Percentiles rank a stretch among this genome's conserved stretches.
Evolutionary conservation across 2,329 filamentous ascomycete species (phyloP).

Genomic region (Elsinoe batatas): DNA sequence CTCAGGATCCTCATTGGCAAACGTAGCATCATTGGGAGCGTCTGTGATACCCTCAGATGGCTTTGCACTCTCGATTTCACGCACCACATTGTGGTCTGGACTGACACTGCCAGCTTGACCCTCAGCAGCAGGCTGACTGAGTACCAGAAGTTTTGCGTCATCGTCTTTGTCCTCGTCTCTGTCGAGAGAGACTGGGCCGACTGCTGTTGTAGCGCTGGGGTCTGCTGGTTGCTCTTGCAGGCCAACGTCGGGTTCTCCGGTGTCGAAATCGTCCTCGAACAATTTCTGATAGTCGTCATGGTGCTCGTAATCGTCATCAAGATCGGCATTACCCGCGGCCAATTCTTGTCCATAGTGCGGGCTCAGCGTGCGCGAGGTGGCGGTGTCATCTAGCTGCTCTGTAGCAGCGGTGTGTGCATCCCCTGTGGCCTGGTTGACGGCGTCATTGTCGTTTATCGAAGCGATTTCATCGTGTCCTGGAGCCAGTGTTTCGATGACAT

Average conservation of each 20-base stretch:
- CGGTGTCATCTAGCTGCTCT: neutral
- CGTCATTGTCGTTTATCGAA: neutral
- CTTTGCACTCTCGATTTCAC: neutral
- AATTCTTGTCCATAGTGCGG: neutral
- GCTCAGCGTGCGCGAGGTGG: neutral
- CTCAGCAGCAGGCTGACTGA: too few relatives aligned
- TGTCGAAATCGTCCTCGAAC: neutral
- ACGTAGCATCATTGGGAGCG: neutral
- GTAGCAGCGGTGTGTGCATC: neutral
- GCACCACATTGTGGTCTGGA: neutral
- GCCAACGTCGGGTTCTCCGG: neutral
- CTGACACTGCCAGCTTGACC: neutral
- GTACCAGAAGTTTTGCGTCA: too few relatives aligned
- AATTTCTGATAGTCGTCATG: neutral
- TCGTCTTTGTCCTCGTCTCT: neutral
- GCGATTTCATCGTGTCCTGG: too few relatives aligned
- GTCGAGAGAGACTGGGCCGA: neutral
- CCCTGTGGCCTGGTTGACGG: neutral
- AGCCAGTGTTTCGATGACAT: neutral
- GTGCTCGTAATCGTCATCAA: neutral
- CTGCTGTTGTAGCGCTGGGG: too few relatives aligned
- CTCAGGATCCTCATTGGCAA: constrained; percentile 14
- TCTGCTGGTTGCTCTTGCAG: too few relatives aligned
- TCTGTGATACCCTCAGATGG: neutral
- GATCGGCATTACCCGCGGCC: neutral